Percentiles rank a stretch among this genome's conserved stretches.
Evolutionary conservation across 495 filamentous ascomycete species (phyloP).

Genomic region (Aspergillus diversus): DNA sequence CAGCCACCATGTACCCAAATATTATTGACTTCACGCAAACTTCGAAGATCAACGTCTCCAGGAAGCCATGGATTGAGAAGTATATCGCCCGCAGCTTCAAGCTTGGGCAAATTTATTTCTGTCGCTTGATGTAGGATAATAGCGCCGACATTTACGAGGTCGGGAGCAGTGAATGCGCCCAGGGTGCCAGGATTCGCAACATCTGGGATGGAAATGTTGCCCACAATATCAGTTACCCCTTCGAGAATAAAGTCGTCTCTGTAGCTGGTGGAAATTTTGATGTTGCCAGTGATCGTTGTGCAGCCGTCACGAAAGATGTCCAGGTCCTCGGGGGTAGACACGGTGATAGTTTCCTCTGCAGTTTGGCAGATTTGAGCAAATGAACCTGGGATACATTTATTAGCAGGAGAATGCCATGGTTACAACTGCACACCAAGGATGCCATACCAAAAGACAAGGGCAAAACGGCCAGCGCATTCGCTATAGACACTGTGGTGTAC

Average conservation of each 20-base stretch:
- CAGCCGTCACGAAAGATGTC: not conserved
- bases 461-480: not conserved
- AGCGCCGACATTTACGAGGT: not conserved
- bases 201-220: not conserved
- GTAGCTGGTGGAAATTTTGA: not conserved
- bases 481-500: not conserved
- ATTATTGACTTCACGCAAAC: not conserved
- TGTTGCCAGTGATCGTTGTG: not conserved
- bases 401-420: not conserved
- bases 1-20: not conserved
- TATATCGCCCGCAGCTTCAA: not conserved
- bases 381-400: not conserved
- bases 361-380: not conserved
- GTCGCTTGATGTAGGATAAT: not conserved
- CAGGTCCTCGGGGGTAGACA: not conserved
- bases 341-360: not conserved
- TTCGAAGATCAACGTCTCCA: not conserved
- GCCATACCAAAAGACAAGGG: not conserved
- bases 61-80: not conserved
- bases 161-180: not conserved
- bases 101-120: not conserved
- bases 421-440: not conserved
- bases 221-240: not conserved
- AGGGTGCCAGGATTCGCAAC: not conserved
- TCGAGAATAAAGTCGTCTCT: not conserved